Conservation (phyloP, 2,329 filamentous ascomycete genomes). For the Stylonectria norvegica region DNA sequence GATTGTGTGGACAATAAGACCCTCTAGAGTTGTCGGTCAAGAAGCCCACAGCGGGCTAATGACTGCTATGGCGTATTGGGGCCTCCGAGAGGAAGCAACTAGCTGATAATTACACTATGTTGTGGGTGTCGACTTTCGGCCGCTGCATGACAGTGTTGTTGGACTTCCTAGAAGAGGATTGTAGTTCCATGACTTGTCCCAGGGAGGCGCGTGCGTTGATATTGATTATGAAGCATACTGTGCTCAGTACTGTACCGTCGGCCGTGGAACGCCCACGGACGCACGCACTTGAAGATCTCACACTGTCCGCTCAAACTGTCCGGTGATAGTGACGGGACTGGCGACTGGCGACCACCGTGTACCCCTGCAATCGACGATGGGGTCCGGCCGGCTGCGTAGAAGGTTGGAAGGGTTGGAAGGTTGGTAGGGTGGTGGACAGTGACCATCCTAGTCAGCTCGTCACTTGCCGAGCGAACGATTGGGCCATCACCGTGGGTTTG, state of each 20-base stretch:
- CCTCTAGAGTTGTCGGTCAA: background rate
- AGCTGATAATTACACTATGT: no score
- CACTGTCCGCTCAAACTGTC: background rate
- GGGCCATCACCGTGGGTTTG: slow-evolving; percentile 5
- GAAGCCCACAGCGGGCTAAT: background rate
- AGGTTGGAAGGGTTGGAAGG: slow-evolving; percentile 16
- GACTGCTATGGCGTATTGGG: background rate
- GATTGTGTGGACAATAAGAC: background rate
- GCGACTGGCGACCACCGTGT: background rate
- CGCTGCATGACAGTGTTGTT: no score
- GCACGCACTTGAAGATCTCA: no score
- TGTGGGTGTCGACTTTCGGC: no score
- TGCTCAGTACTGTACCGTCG: no score
- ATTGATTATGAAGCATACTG: no score
- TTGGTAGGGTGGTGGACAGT: slow-evolving; percentile 16
- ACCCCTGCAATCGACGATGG: slow-evolving; percentile 10
- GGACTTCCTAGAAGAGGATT: slow-evolving; percentile 7
- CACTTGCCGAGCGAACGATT: slow-evolving; percentile 4
- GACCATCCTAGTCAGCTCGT: slow-evolving; percentile 10
- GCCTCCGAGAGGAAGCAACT: no score
- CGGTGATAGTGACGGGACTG: background rate
- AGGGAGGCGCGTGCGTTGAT: slow-evolving; percentile 9
- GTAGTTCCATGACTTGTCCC: slow-evolving; percentile 13
- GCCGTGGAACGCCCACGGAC: no score
- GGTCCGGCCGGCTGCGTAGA: slow-evolving; percentile 10